These are phyloP conservation scores for Hypomontagnella submonticulosa DNA, from an alignment of 495 filamentous ascomycete genomes.

Conservation along the genomic window DNA sequence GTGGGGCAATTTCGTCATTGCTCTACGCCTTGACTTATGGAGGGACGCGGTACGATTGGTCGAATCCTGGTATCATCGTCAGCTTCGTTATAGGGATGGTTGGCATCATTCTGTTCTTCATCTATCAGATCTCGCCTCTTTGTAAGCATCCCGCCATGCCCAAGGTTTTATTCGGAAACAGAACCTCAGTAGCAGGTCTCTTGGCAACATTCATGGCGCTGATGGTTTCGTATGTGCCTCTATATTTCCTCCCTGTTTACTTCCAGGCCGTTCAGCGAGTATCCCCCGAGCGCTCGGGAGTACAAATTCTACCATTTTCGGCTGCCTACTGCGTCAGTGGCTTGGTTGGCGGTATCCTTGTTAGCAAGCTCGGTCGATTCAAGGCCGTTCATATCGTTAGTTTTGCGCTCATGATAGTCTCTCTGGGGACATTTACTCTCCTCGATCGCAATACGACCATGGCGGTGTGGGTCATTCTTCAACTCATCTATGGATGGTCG, in stretches of 20 bases:
- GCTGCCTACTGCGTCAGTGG: not conserved
- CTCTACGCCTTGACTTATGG: slow-evolving; percentile 37
- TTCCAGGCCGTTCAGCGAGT: slow-evolving; percentile 56
- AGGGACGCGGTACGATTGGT: slow-evolving; percentile 30
- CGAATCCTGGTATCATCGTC: slow-evolving; percentile 3
- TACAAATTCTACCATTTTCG: slow-evolving; percentile 28
- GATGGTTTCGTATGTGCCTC: slow-evolving; percentile 38
- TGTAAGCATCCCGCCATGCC: slow-evolving; percentile 42
- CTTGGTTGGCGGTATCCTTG: not conserved
- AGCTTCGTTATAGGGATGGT: not conserved
- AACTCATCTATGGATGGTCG: not conserved
- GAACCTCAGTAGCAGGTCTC: slow-evolving; percentile 46
- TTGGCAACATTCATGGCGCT: slow-evolving; percentile 39
- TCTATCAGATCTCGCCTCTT: not conserved
- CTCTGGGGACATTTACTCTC: slow-evolving; percentile 1
- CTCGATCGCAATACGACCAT: slow-evolving; percentile 3
- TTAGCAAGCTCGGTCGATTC: not conserved
- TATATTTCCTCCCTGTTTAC: slow-evolving; percentile 61
- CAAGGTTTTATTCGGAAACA: slow-evolving; percentile 43
- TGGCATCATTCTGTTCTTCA: not conserved
- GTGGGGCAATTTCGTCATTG: slow-evolving; percentile 37
- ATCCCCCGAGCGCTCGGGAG: slow-evolving; percentile 51
- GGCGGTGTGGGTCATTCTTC: not conserved
- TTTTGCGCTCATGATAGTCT: not conserved
- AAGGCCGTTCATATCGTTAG: slow-evolving; percentile 1